phyloP scores from a whole-genome alignment of 1,139 yeast genomes.

The Suhomyces wounanorum region DNA sequence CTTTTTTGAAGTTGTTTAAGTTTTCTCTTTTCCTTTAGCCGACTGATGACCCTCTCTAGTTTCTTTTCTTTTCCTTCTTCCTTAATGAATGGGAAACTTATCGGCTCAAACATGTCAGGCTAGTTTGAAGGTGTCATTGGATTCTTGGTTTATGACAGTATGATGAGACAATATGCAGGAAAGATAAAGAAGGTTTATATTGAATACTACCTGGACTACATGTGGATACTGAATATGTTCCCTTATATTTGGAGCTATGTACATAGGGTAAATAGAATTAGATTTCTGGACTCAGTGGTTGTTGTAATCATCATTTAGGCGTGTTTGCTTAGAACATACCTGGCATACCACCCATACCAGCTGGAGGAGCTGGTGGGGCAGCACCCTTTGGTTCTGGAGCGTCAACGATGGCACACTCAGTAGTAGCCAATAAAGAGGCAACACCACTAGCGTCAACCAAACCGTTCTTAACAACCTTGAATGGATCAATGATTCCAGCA shows the following conservation, averaged over 20 bases:
- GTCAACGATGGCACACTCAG: slow-evolving; percentile 98
- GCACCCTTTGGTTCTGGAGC: slow-evolving; percentile 89
- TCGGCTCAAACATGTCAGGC: slow-evolving; percentile 17
- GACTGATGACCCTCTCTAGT: slow-evolving; percentile 18
- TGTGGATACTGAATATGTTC: background rate
- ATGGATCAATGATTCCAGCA: slow-evolving; percentile 98
- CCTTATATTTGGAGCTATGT: slow-evolving; percentile 7
- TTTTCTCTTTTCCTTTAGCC: slow-evolving; percentile 24
- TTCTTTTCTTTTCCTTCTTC: slow-evolving; percentile 6
- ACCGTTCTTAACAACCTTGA: slow-evolving; percentile 98
- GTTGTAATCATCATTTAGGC: background rate
- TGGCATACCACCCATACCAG: slow-evolving; percentile 43
- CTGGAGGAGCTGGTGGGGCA: slow-evolving; percentile 60
- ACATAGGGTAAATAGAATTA: slow-evolving; percentile 3
- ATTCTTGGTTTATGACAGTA: background rate
- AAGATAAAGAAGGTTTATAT: no score
- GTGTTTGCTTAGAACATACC: slow-evolving; percentile 28
- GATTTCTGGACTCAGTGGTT: background rate
- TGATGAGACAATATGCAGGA: background rate
- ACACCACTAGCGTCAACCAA: slow-evolving; percentile 97
- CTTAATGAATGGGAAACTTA: slow-evolving; percentile 7
- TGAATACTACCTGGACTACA: background rate
- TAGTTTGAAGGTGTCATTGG: background rate
- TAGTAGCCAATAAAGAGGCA: slow-evolving; percentile 95
- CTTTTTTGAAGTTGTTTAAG: slow-evolving; percentile 15